A percentile compares a stretch with the other conserved stretches of the same genome.
Conservation (phyloP, 2,329 filamentous ascomycete species). For the Aspergillus ruber region DNA sequence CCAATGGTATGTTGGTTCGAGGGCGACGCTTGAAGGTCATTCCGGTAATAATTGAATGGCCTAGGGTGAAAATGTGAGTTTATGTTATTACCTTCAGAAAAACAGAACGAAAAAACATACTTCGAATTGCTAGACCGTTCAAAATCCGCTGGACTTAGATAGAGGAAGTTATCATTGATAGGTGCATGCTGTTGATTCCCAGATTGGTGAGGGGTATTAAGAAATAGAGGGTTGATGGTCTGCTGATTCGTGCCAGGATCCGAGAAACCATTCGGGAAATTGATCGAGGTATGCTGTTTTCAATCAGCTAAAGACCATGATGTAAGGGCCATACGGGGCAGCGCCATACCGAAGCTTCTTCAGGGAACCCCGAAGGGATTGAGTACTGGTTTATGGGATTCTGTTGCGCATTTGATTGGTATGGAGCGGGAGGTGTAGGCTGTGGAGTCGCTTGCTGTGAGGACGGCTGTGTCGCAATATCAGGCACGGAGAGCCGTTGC, state of each 20-base stretch:
- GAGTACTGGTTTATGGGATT: slow-evolving; percentile 20
- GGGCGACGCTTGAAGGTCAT: slow-evolving; percentile 3
- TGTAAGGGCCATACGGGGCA: neutral
- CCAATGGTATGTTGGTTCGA: neutral
- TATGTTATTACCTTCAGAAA: neutral
- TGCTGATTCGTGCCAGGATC: slow-evolving; percentile 19
- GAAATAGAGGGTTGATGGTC: slow-evolving; percentile 37
- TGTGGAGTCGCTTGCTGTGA: slow-evolving; percentile 14
- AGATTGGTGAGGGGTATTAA: slow-evolving; percentile 23
- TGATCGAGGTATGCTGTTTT: slow-evolving; percentile 19
- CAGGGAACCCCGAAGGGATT: slow-evolving; percentile 20
- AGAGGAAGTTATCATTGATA: slow-evolving; percentile 24
- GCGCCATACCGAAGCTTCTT: slow-evolving; percentile 19
- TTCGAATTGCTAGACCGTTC: slow-evolving; percentile 20
- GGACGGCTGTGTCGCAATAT: slow-evolving; percentile 21
- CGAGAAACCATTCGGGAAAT: slow-evolving; percentile 26
- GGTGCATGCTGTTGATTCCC: slow-evolving; percentile 15
- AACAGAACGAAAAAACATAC: slow-evolving; percentile 13
- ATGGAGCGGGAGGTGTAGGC: slow-evolving; percentile 16
- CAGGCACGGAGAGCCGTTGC: slow-evolving; percentile 21
- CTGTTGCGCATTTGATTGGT: slow-evolving; percentile 12
- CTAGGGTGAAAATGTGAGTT: neutral
- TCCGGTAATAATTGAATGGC: slow-evolving; percentile 1
- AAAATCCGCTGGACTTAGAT: slow-evolving; percentile 21
- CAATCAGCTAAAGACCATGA: slow-evolving; percentile 7